Percentiles rank a stretch among this genome's conserved stretches.
These are phyloP conservation scores for Colletotrichum sp. DNA, from an alignment of 2,329 filamentous ascomycete species.

Conservation along the genomic window DNA sequence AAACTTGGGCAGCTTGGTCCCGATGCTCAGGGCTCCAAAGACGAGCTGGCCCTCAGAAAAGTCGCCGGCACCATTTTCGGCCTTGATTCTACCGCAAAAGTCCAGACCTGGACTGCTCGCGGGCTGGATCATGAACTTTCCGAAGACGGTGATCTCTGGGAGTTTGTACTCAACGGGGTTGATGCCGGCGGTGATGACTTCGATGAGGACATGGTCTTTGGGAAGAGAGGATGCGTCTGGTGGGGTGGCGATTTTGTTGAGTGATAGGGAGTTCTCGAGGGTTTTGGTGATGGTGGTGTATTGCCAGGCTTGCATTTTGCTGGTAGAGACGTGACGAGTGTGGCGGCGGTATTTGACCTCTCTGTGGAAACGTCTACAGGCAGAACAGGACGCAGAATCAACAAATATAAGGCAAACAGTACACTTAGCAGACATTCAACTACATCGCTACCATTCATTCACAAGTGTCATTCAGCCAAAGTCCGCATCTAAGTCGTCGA, in stretches of 20 bases:
- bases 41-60: constrained; percentile 23
- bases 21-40: constrained; percentile 1
- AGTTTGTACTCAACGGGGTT: constrained; percentile 58
- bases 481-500: no score
- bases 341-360: no score
- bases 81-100: constrained; percentile 53
- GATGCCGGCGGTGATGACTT: constrained; percentile 44
- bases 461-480: no score
- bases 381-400: no score
- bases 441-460: no score
- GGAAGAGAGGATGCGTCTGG: background rate
- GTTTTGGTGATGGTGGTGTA: background rate
- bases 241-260: background rate
- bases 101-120: constrained; percentile 49
- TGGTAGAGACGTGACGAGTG: background rate
- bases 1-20: background rate
- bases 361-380: no score
- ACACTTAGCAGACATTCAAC: no score
- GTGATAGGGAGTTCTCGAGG: background rate
- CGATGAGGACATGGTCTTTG: constrained; percentile 41
- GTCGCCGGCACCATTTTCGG: background rate
- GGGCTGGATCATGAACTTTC: constrained; percentile 25
- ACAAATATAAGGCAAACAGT: no score
- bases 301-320: constrained; percentile 7
- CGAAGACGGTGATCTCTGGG: constrained; percentile 39